A percentile compares a stretch with the other conserved stretches of the same genome.
Conservation (phyloP, 2,329 filamentous ascomycete genomes). For the Claviceps cyperi region DNA sequence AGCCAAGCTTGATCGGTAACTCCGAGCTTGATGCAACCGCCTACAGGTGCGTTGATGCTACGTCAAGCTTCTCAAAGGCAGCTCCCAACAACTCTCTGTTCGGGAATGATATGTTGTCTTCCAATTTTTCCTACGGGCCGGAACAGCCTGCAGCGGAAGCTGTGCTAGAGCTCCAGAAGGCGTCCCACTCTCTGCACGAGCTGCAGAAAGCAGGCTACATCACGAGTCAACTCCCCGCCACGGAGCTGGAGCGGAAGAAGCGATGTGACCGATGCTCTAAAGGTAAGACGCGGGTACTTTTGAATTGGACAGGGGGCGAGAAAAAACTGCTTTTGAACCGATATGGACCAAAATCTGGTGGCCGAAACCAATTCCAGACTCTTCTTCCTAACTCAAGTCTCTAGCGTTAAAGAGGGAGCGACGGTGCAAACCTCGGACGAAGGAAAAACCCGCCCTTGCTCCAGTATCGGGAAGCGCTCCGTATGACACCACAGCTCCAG, state of each 20-base stretch:
- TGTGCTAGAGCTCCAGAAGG: conserved; percentile 7
- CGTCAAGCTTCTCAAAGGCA: neutral
- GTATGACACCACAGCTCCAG: neutral
- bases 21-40: neutral
- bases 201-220: conserved; percentile 15
- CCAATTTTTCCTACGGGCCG: conserved; percentile 4
- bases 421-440: neutral
- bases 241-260: conserved; percentile 17
- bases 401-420: conserved; percentile 1
- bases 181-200: conserved; percentile 9
- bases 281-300: conserved; percentile 7
- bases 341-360: neutral
- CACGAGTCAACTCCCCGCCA: conserved; percentile 11
- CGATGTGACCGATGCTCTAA: conserved; percentile 16
- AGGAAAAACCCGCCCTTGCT: neutral
- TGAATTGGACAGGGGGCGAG: neutral
- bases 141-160: conserved; percentile 11
- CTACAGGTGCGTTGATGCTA: neutral
- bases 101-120: conserved; percentile 3
- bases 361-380: neutral
- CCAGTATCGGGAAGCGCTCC: neutral
- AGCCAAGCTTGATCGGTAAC: neutral
- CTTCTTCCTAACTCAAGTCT: neutral
- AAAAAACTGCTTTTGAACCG: neutral
- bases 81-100: neutral